Base-by-base conservation (phyloP, 768 basidiomycete genomes). In the Podaxis pistillaris region DNA sequence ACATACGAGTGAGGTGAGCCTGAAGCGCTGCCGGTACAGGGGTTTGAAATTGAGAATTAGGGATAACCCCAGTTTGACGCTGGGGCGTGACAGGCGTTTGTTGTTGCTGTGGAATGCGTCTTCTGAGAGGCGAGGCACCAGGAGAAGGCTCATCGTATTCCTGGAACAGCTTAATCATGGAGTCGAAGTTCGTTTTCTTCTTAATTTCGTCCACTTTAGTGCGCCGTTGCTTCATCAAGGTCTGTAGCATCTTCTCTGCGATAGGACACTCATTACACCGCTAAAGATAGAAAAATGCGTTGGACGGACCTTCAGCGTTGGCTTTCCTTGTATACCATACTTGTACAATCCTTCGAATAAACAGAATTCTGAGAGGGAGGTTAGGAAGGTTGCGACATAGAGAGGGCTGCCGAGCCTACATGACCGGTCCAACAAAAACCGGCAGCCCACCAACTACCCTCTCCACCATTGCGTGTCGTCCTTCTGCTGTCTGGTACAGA, bases 111-210 rank as follows among this genome's bases (percentile, higher is more conserved):
- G 70, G 70, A 17, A 76, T 64, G 9, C 82, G 75, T 66, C 73
- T 79, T 33, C 82, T 82, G 51, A 83, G 68, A 13, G 82, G 79
- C 1, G 81, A 78, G 11, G 68, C 72, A 1, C 71, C 63, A 2
- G 81, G 71, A 17, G 76, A 63, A 4, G 76, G 69, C 40, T 91
- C 91, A 65, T 96, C 96, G 68, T 97, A 98, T 62, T 87, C 86
- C 71, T 96, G 94, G 17, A 99, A 80, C 50, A 99, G 81, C 68
- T 90, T 93, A 57, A 91, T 88, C 30, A 95, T 99, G 11, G 86
- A 86, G 71, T 99, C 93, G 74, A 93, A 99, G 68, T 98, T 96
- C 1, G 96, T 98, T 73, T 92, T 94, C 79, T 94, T 94, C 82
- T 99, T 99, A 67, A 98, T 93, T 67, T 97, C 96, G 65, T 96